Evolutionary conservation across 345 rosid species (phyloP).

Genomic region (Sisymbrium irio): DNA sequence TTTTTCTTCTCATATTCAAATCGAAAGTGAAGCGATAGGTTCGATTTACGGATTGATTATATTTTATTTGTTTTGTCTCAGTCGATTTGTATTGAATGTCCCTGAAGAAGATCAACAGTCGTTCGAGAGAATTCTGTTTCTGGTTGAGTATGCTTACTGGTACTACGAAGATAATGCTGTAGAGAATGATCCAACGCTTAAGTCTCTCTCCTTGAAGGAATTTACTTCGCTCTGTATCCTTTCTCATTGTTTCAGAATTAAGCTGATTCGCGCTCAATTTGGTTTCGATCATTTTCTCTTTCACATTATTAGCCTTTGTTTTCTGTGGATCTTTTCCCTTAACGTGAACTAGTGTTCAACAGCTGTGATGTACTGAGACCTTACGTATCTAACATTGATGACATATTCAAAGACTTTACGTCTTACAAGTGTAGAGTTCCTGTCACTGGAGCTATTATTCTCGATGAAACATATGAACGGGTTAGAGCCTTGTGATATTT

Average conservation of each 20-base stretch:
- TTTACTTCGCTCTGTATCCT: conserved; percentile 92
- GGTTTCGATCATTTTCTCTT: not conserved
- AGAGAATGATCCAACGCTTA: conserved; percentile 83
- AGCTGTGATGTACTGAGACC: conserved; percentile 88
- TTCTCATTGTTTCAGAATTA: not conserved
- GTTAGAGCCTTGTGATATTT: conserved; percentile 42
- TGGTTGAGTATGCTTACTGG: conserved; percentile 98
- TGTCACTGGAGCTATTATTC: conserved; percentile 92
- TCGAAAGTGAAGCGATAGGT: conserved; percentile 8
- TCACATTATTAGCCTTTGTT: too few relatives aligned
- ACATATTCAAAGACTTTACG: conserved; percentile 92
- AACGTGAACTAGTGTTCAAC: conserved; percentile 65
- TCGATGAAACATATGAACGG: conserved; percentile 94
- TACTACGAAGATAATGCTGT: conserved; percentile 95
- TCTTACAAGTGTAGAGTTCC: conserved; percentile 98
- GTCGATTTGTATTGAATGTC: conserved; percentile 96
- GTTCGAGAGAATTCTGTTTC: conserved; percentile 91
- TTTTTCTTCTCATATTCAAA: not conserved
- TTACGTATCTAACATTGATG: conserved; percentile 88
- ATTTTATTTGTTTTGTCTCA: conserved; percentile 31
- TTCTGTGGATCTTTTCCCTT: conserved; percentile 43
- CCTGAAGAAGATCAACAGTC: conserved; percentile 98
- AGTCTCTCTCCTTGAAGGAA: conserved; percentile 85
- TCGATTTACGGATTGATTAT: not conserved
- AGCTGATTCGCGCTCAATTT: not conserved